These are phyloP conservation scores for Metschnikowia arizonensis DNA, from an alignment of 805 yeast species.

Conservation along the genomic window DNA sequence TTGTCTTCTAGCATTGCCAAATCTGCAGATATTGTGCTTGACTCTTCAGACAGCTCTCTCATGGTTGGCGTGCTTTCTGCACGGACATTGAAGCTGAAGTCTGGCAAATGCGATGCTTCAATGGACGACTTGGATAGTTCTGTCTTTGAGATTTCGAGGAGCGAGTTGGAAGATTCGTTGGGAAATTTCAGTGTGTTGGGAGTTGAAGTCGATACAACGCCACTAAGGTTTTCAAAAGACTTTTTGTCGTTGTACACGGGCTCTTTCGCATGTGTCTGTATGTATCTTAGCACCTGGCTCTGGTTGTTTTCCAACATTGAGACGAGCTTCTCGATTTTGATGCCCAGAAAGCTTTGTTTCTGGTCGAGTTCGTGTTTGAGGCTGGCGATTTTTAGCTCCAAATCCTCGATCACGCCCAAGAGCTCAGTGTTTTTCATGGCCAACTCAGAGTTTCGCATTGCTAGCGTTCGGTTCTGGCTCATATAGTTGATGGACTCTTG, in stretches of 20 bases:
- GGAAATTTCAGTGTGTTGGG: constrained; percentile 4
- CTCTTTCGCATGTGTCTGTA: neutral
- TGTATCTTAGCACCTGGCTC: constrained; percentile 1
- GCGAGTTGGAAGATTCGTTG: neutral
- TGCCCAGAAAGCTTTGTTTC: neutral
- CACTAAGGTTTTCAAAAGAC: neutral
- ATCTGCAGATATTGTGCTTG: constrained; percentile 2
- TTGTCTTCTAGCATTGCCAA: constrained; percentile 1
- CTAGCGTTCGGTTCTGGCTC: constrained; percentile 56
- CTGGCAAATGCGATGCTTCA: neutral
- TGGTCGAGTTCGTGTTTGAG: constrained; percentile 4
- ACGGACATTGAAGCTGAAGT: neutral
- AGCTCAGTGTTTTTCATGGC: constrained; percentile 48
- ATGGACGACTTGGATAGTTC: neutral
- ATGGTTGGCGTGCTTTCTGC: constrained; percentile 1
- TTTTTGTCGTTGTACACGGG: neutral
- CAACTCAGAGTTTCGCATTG: constrained; percentile 53
- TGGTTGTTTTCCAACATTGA: constrained; percentile 1
- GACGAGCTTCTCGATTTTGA: neutral
- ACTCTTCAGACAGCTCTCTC: neutral
- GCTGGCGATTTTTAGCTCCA: constrained; percentile 45
- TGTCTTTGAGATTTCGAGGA: neutral
- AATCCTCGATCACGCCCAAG: constrained; percentile 47
- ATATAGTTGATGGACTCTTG: constrained; percentile 19
- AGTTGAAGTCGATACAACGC: constrained; percentile 2